Base-by-base conservation (phyloP, 2,329 filamentous ascomycete genomes). In the Cryoendolithus antarcticus region DNA sequence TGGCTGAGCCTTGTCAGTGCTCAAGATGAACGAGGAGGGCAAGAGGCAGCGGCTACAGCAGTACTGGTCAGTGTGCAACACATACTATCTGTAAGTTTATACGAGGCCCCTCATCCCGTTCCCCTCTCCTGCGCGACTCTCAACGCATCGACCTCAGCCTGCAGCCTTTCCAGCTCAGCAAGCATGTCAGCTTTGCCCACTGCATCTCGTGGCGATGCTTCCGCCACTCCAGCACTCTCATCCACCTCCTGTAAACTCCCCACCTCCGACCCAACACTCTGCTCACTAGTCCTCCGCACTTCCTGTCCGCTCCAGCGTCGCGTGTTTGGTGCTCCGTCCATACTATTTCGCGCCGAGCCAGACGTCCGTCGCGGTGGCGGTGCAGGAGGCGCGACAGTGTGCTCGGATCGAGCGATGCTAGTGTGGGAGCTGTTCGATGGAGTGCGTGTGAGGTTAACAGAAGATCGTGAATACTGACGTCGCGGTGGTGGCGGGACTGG, bases 101-200 rank as follows among this genome's bases (percentile, higher is more conserved):
- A 21, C 19, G 19, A 21, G 19, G 19, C 19, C 19, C 19, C 19
- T 21, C 41, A 45, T 38, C 43, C 21, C 31, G 31, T 43, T 24
- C 7, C 32, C 34, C 5, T 28, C 40, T 38, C 40, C 35, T 9
- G 38, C 34, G 24, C 24, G 19, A 21, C 41, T 30, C 50, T 47
- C 29, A 57, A 36, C 6, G 51, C 54, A 29, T 57, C 55, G 27
- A 57, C 52, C 41, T 57, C 55, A 2, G 47, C 51, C 41, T 56
- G 51, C 36, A 57, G 52, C 9, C 54, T 52, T 8, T 45, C 37
- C 47, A 58, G 49, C 37, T 58, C 54, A 9, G 51, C 54, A 30
- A 58, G 40, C 4, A 57, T 48, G 39, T 57, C 48, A 19, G 44
- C 38, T 32, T 42, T 35, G 24, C 35, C 34, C 37, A 37, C 15